A percentile compares a stretch with the other conserved stretches of the same genome.
These are phyloP conservation scores for Schizonepeta tenuifolia DNA, from an alignment of 257 asterid species.

Conservation along the genomic window DNA sequence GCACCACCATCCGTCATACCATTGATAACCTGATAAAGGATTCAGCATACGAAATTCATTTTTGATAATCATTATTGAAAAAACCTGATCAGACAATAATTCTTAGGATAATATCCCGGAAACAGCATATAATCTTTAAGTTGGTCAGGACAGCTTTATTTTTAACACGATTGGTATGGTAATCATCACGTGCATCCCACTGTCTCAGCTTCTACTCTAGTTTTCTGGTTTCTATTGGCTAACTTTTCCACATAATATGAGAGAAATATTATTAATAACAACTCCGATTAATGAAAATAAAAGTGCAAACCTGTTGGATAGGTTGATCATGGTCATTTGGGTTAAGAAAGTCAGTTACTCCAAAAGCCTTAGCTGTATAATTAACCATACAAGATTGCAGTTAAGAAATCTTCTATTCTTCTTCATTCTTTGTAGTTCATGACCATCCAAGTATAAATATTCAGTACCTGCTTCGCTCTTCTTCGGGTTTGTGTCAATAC, in stretches of 20 bases:
- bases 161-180: background rate
- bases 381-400: slow-evolving; percentile 23
- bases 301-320: slow-evolving; percentile 73
- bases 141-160: background rate
- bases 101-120: background rate
- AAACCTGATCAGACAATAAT: background rate
- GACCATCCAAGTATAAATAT: slow-evolving; percentile 1
- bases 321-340: slow-evolving; percentile 81
- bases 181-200: slow-evolving; percentile 12
- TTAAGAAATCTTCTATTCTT: slow-evolving; percentile 10
- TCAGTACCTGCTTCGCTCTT: slow-evolving; percentile 67
- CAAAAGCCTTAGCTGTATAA: slow-evolving; percentile 78
- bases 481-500: slow-evolving; percentile 75
- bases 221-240: background rate
- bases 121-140: background rate
- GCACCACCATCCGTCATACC: slow-evolving; percentile 86
- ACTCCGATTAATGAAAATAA: background rate
- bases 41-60: slow-evolving; percentile 19
- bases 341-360: slow-evolving; percentile 81
- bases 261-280: background rate
- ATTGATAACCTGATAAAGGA: slow-evolving; percentile 67
- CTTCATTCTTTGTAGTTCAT: slow-evolving; percentile 2
- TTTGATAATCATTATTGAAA: background rate
- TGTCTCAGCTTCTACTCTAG: background rate
- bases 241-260: background rate